Evolutionary conservation across 2,329 filamentous ascomycete species (phyloP).

Genomic region (Fusarium haematococcum): DNA sequence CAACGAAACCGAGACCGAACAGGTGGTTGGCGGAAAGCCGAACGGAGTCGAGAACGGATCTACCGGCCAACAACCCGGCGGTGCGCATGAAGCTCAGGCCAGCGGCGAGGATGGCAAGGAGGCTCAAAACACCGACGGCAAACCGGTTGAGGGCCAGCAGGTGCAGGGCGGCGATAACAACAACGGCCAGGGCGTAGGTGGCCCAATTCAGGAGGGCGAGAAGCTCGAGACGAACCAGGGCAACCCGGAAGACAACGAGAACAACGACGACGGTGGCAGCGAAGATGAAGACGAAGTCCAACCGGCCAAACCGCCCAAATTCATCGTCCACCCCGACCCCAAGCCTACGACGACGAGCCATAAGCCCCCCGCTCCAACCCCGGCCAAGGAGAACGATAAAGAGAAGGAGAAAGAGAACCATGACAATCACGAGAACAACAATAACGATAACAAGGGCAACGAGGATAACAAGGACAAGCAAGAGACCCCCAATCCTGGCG

Average conservation of each 20-base stretch:
- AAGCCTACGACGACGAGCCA: neutral
- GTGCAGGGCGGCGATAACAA: constrained; percentile 5
- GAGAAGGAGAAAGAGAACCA: constrained; percentile 9
- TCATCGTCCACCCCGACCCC: neutral
- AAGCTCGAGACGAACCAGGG: constrained; percentile 4
- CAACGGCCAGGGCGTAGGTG: constrained; percentile 3
- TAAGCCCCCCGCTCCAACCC: neutral
- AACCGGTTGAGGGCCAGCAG: constrained; percentile 1
- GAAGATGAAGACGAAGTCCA: constrained; percentile 12
- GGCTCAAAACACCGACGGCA: constrained; percentile 1
- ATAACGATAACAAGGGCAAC: neutral
- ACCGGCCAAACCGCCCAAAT: neutral
- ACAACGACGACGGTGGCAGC: neutral
- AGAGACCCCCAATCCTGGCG: neutral
- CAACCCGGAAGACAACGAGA: constrained; percentile 1
- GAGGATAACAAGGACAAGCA: neutral
- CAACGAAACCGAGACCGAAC: constrained; percentile 46
- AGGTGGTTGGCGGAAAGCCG: constrained; percentile 6
- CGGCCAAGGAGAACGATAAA: neutral
- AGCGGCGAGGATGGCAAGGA: constrained; percentile 21
- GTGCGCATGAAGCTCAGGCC: constrained; percentile 15
- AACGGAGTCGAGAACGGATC: constrained; percentile 13
- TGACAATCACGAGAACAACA: neutral
- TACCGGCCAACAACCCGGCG: constrained; percentile 14
- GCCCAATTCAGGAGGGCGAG: neutral